Conservation (phyloP, 768 basidiomycete genomes). For the Amanita pseudoporphyria region DNA sequence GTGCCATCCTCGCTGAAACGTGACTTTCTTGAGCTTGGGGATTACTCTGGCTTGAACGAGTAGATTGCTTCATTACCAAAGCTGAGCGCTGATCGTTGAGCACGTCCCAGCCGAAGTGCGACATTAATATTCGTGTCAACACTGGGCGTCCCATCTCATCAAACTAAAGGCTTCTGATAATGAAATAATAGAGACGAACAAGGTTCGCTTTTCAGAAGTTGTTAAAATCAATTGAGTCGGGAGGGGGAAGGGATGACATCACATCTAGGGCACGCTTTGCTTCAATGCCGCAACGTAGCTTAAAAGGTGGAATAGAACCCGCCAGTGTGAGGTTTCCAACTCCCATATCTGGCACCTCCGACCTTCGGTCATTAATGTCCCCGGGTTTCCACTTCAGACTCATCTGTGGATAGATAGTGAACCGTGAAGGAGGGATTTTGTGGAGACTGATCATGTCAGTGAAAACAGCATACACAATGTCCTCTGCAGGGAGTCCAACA, state of each 20-base stretch:
- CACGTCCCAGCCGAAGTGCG: background rate
- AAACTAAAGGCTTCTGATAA: background rate
- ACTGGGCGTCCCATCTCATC: background rate
- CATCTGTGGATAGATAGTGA: slow-evolving; percentile 7
- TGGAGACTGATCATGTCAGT: background rate
- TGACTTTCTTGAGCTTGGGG: background rate
- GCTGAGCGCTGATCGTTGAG: background rate
- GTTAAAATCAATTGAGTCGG: too few relatives aligned
- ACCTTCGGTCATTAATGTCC: background rate
- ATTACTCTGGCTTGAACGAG: background rate
- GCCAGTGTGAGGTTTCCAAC: slow-evolving; percentile 2
- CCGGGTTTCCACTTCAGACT: slow-evolving; percentile 7
- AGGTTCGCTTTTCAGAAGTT: background rate
- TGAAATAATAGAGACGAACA: background rate
- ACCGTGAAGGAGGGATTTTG: background rate
- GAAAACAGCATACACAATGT: slow-evolving; percentile 8
- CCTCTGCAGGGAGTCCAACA: background rate
- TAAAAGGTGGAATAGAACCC: too few relatives aligned
- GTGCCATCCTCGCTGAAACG: background rate
- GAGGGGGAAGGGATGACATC: too few relatives aligned
- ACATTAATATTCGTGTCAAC: background rate
- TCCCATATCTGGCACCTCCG: slow-evolving; percentile 8
- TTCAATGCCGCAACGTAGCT: too few relatives aligned
- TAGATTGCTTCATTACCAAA: background rate
- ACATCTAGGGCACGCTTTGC: too few relatives aligned